phyloP scores from a whole-genome alignment of 768 basidiomycete genomes.

The Mycena sanguinolenta region DNA sequence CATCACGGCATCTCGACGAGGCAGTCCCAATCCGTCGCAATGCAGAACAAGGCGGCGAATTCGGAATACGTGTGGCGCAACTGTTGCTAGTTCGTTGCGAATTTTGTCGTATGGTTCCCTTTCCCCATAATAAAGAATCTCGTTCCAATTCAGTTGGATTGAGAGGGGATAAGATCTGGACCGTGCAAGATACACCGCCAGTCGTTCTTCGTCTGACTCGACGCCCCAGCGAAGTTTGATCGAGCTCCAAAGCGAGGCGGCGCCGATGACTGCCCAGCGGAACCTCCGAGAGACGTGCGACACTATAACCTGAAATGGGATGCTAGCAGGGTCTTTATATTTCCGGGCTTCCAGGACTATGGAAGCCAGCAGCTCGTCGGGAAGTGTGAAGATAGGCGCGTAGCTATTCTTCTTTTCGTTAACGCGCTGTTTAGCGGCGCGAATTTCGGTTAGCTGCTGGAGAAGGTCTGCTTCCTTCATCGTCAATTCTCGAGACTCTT shows the following conservation, averaged over 20 bases:
- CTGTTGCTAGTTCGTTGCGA: background rate
- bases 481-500: constrained; percentile 21
- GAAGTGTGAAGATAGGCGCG: constrained; percentile 23
- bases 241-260: constrained; percentile 17
- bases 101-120: constrained; percentile 3
- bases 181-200: constrained; percentile 16
- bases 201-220: constrained; percentile 11
- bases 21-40: constrained; percentile 8
- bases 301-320: constrained; percentile 3
- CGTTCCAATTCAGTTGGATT: constrained; percentile 3
- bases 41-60: constrained; percentile 18
- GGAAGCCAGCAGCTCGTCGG: constrained; percentile 24
- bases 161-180: constrained; percentile 6
- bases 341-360: constrained; percentile 14
- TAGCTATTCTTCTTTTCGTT: constrained; percentile 19
- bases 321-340: background rate
- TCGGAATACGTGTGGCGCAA: constrained; percentile 2
- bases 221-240: constrained; percentile 21
- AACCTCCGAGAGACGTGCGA: constrained; percentile 24
- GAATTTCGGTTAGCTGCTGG: constrained; percentile 15
- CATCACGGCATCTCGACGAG: background rate
- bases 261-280: constrained; percentile 14
- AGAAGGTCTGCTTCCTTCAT: constrained; percentile 9
- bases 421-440: constrained; percentile 12
- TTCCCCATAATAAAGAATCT: background rate